A percentile compares a stretch with the other conserved stretches of the same genome.
These are phyloP conservation scores for Neurospora sp. DNA, from an alignment of 495 filamentous ascomycete species.

Conservation along the genomic window DNA sequence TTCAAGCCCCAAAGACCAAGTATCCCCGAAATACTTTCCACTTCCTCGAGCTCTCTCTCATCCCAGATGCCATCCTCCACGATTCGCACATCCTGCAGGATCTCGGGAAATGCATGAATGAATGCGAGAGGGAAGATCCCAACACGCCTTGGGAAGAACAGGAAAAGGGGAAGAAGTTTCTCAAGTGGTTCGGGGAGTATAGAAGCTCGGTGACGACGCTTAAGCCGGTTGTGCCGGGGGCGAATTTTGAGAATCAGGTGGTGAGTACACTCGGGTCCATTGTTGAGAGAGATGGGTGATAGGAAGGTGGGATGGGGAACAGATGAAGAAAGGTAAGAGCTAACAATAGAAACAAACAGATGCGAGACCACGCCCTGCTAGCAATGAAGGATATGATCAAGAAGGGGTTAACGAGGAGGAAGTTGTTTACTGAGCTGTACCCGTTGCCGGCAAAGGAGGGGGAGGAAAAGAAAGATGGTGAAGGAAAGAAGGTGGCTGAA, in stretches of 20 bases:
- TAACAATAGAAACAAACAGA: neutral
- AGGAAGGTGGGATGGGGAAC: neutral
- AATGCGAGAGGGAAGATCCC: neutral
- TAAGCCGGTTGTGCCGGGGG: neutral
- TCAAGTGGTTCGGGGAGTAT: neutral
- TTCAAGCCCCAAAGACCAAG: neutral
- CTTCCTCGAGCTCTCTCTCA: neutral
- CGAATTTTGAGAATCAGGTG: neutral
- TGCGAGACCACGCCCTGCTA: neutral
- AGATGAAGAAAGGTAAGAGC: neutral
- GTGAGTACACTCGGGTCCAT: neutral
- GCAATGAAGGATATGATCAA: neutral
- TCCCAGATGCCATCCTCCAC: neutral
- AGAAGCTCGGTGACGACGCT: neutral
- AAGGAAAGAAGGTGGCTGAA: too few relatives aligned
- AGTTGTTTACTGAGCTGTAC: neutral
- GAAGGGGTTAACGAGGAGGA: neutral
- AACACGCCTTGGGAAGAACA: neutral
- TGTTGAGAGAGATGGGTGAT: neutral
- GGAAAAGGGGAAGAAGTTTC: neutral
- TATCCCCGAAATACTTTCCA: neutral
- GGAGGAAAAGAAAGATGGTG: too few relatives aligned
- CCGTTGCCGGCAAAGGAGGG: too few relatives aligned
- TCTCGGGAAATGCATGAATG: neutral
- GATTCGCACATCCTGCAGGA: neutral